Percentiles rank a stretch among this genome's conserved stretches.
Evolutionary conservation across 129 eudicot genomes (phyloP).

Genomic region (Flaveria trinervia): DNA sequence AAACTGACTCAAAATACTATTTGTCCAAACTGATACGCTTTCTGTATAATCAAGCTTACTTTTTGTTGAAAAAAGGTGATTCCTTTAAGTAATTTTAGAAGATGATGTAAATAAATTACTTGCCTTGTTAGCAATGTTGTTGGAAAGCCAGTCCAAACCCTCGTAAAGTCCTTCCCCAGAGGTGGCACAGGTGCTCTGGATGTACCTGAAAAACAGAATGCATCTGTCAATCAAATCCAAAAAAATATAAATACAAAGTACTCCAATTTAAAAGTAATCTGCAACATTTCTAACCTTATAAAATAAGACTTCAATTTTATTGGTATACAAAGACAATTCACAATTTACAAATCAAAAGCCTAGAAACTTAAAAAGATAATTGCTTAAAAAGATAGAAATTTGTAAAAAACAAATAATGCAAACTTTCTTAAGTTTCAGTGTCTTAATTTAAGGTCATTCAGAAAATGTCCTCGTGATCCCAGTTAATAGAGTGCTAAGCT

Average conservation of each 20-base stretch:
- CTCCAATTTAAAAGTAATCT: background rate
- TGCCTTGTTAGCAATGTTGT: constrained; percentile 99
- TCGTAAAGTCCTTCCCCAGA: constrained; percentile 99
- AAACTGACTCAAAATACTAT: background rate
- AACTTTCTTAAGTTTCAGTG: background rate
- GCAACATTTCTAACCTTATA: background rate
- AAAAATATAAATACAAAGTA: background rate
- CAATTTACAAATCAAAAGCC: background rate
- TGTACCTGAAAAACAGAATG: constrained; percentile 60
- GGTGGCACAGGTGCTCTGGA: constrained; percentile 99
- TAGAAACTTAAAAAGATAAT: background rate
- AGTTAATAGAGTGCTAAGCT: background rate
- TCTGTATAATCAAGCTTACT: background rate
- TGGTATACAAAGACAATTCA: background rate
- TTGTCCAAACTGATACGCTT: background rate
- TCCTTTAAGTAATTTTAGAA: background rate
- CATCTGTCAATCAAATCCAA: constrained; percentile 4
- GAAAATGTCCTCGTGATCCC: background rate
- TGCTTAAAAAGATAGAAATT: background rate
- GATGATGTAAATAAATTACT: constrained; percentile 16
- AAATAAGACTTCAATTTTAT: background rate
- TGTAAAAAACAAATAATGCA: background rate
- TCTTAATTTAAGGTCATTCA: too few relatives aligned
- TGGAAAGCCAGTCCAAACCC: constrained; percentile 98
- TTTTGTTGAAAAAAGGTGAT: background rate